These are phyloP conservation scores for Hypomyces perniciosus DNA, from an alignment of 2,329 filamentous ascomycete species.

Conservation along the genomic window DNA sequence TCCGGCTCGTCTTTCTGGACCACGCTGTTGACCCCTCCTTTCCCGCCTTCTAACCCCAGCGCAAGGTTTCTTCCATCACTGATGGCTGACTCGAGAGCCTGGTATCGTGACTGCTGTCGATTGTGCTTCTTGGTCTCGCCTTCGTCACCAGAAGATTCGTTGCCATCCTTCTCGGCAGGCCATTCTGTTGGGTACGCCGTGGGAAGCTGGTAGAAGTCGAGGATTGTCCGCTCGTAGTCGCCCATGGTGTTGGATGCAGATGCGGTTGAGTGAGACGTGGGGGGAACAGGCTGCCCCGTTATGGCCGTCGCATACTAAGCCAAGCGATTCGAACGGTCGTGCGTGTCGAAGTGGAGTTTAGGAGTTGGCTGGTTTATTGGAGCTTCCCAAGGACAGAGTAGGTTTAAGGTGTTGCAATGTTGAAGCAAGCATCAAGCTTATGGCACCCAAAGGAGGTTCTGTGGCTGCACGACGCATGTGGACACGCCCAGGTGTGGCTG, in stretches of 20 bases:
- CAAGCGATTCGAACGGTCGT: neutral
- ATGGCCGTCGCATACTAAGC: neutral
- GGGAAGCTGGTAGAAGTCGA: constrained; percentile 84
- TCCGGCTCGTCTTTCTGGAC: constrained; percentile 91
- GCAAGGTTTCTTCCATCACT: constrained; percentile 62
- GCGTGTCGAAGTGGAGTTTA: neutral
- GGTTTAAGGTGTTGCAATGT: too few relatives aligned
- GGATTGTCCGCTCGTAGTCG: constrained; percentile 69
- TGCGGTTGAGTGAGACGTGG: neutral
- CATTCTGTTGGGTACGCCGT: constrained; percentile 75
- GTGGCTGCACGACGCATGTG: too few relatives aligned
- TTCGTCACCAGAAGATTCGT: constrained; percentile 57
- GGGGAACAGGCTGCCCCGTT: neutral
- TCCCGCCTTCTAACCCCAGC: constrained; percentile 60
- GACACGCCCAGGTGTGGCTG: neutral
- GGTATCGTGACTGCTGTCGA: constrained; percentile 71
- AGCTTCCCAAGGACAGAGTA: too few relatives aligned
- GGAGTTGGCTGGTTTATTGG: too few relatives aligned
- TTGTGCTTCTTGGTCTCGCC: constrained; percentile 42
- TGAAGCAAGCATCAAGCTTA: too few relatives aligned
- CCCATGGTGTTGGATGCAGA: constrained; percentile 41
- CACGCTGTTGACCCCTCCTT: constrained; percentile 64
- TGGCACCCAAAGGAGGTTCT: too few relatives aligned
- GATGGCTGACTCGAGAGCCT: constrained; percentile 71
- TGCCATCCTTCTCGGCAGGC: constrained; percentile 73